Base-by-base conservation (phyloP, 2,329 filamentous ascomycete genomes). In the Sclerotinia borealis region DNA sequence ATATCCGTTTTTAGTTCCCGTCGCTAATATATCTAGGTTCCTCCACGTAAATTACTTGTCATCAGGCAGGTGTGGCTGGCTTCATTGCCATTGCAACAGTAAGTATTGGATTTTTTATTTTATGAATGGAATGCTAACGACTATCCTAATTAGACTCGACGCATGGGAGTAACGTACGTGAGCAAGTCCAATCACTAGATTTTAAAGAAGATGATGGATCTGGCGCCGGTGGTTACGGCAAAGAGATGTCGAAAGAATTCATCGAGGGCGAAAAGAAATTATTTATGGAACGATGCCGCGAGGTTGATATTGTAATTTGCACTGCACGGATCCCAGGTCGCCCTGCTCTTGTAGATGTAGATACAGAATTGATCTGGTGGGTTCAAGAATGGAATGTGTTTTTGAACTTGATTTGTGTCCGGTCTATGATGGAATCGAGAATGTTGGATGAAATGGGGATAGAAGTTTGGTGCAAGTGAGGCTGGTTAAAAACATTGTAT, bases 231-330 rank as follows among this genome's bases (percentile, higher is more conserved):
- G 92, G 92, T 19, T 96, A 96, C 72, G 91, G 91, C 60, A 96
- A 96, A 73, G 91, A 93, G 73, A 96, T 96, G 92, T 95, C 91
- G 61, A 92, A 93, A 72, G 92, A 93, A 69, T 96, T 96, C 72
- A 92, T 95, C 74, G 91, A 92, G 65, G 92, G 92, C 7, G 91
- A 96, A 75, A 96, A 96, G 91, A 93, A 91, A 75, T 81, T 96
- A 0, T 96, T 96, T 77, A 86, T 90, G 74, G 89, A 95, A 69
- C 92, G 96, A 75, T 90, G 89, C 66, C 84, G 85, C 64, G 92
- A 96, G 45, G 91, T 96, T 59, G 92, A 96, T 75, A 96, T 96
- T 67, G 90, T 96, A 66, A 90, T 96, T 73, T 96, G 92, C 1
- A 96, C 92, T 1, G 92, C 92, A n/a, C 77, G 96, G 70, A 96